Conservation (phyloP, 176 grass and related monocot species). For the Musa itinerans region DNA sequence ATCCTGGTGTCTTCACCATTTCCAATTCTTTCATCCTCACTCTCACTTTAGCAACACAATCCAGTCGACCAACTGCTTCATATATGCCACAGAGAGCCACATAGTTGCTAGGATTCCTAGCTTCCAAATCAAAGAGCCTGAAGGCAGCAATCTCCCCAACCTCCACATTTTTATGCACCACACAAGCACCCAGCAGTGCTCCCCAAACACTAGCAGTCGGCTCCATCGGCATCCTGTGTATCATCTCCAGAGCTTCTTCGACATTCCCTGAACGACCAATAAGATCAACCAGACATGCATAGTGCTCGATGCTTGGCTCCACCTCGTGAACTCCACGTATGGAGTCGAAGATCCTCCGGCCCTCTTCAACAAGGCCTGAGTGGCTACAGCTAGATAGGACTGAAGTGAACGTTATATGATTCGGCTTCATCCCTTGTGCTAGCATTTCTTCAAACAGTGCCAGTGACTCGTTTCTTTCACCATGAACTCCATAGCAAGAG, state of each 20-base stretch:
- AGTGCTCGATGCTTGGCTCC: conserved; percentile 38
- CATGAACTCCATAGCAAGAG: conserved; percentile 44
- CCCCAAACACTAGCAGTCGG: conserved; percentile 39
- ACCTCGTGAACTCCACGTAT: conserved; percentile 29
- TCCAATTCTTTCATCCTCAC: conserved; percentile 51
- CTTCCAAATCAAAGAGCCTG: conserved; percentile 51
- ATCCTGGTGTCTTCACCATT: conserved; percentile 53
- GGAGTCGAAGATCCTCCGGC: conserved; percentile 32
- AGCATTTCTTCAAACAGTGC: conserved; percentile 34
- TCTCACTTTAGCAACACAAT: conserved; percentile 41
- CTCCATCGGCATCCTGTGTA: conserved; percentile 43
- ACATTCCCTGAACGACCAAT: conserved; percentile 39
- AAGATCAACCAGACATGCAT: conserved; percentile 60
- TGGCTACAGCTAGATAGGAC: conserved; percentile 54
- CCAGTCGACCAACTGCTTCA: conserved; percentile 26
- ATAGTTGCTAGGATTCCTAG: conserved; percentile 48
- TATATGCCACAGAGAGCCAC: conserved; percentile 47
- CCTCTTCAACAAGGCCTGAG: conserved; percentile 34
- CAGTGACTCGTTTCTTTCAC: conserved; percentile 33
- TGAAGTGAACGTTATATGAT: conserved; percentile 40
- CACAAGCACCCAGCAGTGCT: conserved; percentile 42
- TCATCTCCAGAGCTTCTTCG: conserved; percentile 34
- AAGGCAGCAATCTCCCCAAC: conserved; percentile 53
- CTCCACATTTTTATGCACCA: conserved; percentile 33
- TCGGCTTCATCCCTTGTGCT: conserved; percentile 32